These are phyloP conservation scores for Suillus sp. DNA, from an alignment of 768 basidiomycete genomes.

Conservation along the genomic window DNA sequence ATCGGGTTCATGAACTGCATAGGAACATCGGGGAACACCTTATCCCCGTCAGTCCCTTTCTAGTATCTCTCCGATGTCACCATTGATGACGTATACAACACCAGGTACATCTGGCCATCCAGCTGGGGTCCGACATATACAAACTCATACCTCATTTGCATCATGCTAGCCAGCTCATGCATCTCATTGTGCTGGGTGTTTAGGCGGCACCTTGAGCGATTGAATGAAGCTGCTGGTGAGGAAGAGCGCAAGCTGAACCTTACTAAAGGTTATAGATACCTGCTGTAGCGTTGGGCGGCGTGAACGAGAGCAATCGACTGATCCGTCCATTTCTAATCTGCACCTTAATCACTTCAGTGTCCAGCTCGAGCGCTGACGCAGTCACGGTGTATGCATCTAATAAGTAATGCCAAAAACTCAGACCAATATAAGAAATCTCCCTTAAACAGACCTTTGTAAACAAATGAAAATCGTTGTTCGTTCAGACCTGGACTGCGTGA, in stretches of 20 bases:
- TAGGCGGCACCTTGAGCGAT: conserved; percentile 39
- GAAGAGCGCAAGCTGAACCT: conserved; percentile 38
- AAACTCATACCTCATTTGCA: conserved; percentile 71
- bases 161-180: conserved; percentile 50
- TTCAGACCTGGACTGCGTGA: too few species aligned
- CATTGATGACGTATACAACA: background rate
- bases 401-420: too few species aligned
- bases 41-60: conserved; percentile 13
- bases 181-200: conserved; percentile 51
- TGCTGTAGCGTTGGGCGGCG: conserved; percentile 31
- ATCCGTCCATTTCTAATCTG: too few species aligned
- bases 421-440: too few species aligned
- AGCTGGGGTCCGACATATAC: conserved; percentile 68
- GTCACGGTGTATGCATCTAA: too few species aligned
- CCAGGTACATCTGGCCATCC: conserved; percentile 62
- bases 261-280: conserved; percentile 44
- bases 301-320: background rate
- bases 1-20: conserved; percentile 15
- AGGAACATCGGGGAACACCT: conserved; percentile 10
- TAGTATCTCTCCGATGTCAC: conserved; percentile 10
- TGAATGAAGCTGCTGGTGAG: conserved; percentile 41
- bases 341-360: too few species aligned
- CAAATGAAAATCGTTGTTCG: too few species aligned
- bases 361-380: too few species aligned
- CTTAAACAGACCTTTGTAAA: too few species aligned